Evolutionary conservation across 208 protist species (phyloP).

Genomic region (Dictyostelium gargantuum): DNA sequence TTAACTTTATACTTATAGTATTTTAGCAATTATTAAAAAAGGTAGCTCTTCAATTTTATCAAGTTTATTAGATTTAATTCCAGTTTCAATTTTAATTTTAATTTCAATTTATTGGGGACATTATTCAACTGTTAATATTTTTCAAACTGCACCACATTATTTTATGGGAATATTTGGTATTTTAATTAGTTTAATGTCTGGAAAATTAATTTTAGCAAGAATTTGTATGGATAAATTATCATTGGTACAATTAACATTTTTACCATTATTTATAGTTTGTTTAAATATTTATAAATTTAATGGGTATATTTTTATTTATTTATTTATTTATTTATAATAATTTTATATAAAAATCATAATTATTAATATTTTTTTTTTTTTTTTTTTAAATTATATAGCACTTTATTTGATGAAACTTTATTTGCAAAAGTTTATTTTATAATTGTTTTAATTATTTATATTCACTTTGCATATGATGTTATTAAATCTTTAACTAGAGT

Average conservation of each 20-base stretch:
- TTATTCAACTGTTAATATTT: background rate
- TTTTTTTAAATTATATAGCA: background rate
- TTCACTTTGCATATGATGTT: conserved; percentile 26
- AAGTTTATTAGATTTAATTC: background rate
- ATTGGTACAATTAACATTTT: conserved; percentile 11
- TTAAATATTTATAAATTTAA: background rate
- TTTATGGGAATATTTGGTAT: conserved; percentile 39
- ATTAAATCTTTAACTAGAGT: conserved; percentile 10
- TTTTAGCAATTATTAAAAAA: background rate
- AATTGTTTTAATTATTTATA: background rate
- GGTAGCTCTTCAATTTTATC: background rate
- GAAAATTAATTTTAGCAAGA: conserved; percentile 54
- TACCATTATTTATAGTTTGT: conserved; percentile 3
- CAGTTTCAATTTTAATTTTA: background rate
- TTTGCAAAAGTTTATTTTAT: background rate
- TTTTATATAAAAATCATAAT: no score
- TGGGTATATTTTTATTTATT: background rate
- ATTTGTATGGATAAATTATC: conserved; percentile 18
- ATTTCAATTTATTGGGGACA: background rate
- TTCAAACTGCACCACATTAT: conserved; percentile 1
- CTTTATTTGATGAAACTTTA: background rate
- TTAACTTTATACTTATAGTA: background rate
- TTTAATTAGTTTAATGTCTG: conserved; percentile 24
- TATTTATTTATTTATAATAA: background rate
- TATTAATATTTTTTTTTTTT: background rate